These are phyloP conservation scores for Trametes maxima DNA, from an alignment of 768 basidiomycete species.

Conservation along the genomic window DNA sequence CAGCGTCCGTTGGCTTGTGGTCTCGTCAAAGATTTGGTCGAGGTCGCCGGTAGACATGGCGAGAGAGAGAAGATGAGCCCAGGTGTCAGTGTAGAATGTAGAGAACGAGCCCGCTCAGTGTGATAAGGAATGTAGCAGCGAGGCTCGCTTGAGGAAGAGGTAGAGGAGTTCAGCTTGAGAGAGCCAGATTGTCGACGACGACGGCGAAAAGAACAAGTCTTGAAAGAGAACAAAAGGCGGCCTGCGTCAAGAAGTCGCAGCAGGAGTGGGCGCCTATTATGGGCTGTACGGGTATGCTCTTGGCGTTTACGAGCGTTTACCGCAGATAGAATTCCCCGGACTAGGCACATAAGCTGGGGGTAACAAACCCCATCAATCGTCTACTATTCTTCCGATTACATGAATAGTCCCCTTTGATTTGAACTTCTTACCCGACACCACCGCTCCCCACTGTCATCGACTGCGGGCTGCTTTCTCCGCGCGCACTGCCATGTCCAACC, in stretches of 20 bases:
- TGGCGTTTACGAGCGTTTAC: background rate
- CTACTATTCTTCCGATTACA: background rate
- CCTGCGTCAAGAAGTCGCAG: background rate
- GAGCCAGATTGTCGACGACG: constrained; percentile 2
- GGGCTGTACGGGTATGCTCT: background rate
- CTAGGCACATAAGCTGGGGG: background rate
- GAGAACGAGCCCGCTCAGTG: constrained; percentile 14
- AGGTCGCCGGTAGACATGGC: constrained; percentile 28
- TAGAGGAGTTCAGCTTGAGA: background rate
- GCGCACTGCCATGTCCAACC: constrained; percentile 34
- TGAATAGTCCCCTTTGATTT: background rate
- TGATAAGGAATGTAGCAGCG: background rate
- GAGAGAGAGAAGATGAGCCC: background rate
- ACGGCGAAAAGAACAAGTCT: constrained; percentile 10
- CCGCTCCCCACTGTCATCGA: background rate
- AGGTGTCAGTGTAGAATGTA: background rate
- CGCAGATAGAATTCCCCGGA: background rate
- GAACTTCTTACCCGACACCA: background rate
- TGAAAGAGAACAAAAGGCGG: constrained; percentile 11
- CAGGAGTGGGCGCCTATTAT: constrained; percentile 2
- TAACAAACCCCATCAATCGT: background rate
- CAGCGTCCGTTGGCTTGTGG: constrained; percentile 55
- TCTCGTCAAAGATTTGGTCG: constrained; percentile 31
- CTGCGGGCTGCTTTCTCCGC: background rate
- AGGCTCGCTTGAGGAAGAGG: background rate